A percentile compares a stretch with the other conserved stretches of the same genome.
Evolutionary conservation across 495 filamentous ascomycete species (phyloP).

Genomic region (Talaromyces trachyspermus): DNA sequence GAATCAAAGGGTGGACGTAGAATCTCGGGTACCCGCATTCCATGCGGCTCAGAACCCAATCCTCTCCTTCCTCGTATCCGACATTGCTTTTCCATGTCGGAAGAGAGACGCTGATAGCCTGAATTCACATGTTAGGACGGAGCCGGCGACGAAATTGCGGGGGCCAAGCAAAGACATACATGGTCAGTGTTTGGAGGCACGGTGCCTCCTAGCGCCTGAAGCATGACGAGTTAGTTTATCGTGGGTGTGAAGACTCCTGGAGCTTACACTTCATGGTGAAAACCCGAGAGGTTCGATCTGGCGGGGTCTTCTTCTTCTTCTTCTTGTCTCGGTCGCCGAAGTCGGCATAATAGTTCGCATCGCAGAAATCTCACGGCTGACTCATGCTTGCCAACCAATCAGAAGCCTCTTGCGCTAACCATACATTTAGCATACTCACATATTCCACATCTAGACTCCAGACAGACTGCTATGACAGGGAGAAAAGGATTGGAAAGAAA

Average conservation of each 20-base stretch:
- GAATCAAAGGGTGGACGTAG: conserved; percentile 82
- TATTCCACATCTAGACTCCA: neutral
- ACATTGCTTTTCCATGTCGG: conserved; percentile 90
- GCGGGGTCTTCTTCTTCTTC: neutral
- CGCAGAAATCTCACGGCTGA: neutral
- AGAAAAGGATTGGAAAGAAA: neutral
- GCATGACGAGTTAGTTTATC: conserved; percentile 22
- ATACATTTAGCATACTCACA: neutral
- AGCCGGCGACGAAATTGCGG: conserved; percentile 15
- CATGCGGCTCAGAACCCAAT: conserved; percentile 80
- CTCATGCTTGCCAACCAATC: neutral
- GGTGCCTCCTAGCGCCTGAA: conserved; percentile 35
- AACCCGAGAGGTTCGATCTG: too few species aligned
- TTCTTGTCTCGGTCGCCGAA: conserved; percentile 1
- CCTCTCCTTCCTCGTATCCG: conserved; percentile 86
- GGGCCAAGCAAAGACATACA: conserved; percentile 37
- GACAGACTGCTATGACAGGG: neutral
- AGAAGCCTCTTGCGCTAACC: too few species aligned
- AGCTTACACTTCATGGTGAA: too few species aligned
- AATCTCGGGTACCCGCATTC: conserved; percentile 90
- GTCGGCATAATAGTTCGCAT: neutral
- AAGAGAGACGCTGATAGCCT: conserved; percentile 95
- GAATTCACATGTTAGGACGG: conserved; percentile 12
- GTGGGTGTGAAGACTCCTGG: too few species aligned
- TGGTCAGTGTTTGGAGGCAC: conserved; percentile 48